phyloP scores from a whole-genome alignment of 306 rosid species.

The Acacia acuminata region DNA sequence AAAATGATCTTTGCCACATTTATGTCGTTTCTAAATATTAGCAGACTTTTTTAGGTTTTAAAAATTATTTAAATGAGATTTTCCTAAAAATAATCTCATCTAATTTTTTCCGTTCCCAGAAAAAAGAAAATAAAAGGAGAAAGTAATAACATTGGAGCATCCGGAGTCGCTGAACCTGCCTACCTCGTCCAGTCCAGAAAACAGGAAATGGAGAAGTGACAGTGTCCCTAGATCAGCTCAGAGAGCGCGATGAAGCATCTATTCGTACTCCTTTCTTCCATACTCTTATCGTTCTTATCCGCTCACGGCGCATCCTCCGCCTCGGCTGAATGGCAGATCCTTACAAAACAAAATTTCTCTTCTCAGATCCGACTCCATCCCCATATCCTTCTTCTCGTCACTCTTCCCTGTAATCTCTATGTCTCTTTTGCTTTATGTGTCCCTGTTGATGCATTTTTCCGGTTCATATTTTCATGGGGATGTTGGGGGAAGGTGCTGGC shows the following conservation, averaged over 20 bases:
- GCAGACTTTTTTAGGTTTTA: too few relatives aligned
- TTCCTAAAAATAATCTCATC: too few relatives aligned
- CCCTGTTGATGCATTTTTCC: not conserved
- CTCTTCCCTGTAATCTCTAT: conserved; percentile 65
- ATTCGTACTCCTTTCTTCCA: not conserved
- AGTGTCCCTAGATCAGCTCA: not conserved
- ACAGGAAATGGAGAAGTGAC: not conserved
- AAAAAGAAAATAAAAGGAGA: too few relatives aligned
- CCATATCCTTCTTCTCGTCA: conserved; percentile 69
- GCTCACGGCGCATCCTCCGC: conserved; percentile 33
- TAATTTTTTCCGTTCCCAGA: too few relatives aligned
- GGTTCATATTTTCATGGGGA: not conserved
- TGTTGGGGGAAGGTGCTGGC: not conserved
- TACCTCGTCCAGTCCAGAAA: not conserved
- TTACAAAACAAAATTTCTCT: conserved; percentile 78
- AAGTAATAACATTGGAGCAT: not conserved
- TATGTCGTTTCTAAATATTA: too few relatives aligned
- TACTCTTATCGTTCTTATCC: conserved; percentile 8
- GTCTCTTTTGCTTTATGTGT: not conserved
- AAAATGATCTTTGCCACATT: too few relatives aligned
- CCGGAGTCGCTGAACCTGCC: not conserved
- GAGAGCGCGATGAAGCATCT: not conserved
- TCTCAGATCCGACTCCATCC: conserved; percentile 86
- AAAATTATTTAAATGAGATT: too few relatives aligned
- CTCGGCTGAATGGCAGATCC: conserved; percentile 64